Percentiles rank a stretch among this genome's conserved stretches.
Evolutionary conservation across 2,329 filamentous ascomycete genomes (phyloP).

Genomic region (Colletotrichum eleusines): DNA sequence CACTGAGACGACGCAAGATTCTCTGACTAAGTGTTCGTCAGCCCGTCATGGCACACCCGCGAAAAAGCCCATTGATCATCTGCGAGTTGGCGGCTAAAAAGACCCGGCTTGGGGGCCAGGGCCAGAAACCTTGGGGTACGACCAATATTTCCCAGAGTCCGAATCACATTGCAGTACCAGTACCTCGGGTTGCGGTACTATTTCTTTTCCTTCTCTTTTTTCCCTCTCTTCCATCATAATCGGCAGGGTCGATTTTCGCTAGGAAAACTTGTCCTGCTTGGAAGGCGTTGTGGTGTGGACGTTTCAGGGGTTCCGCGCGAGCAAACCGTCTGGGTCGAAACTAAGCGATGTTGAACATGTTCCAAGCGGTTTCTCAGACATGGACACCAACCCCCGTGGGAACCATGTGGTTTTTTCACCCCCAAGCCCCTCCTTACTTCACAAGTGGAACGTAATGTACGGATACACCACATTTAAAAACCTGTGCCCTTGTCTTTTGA

Average conservation of each 20-base stretch:
- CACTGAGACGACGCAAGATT: not conserved
- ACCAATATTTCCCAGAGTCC: not conserved
- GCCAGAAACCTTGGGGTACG: not conserved
- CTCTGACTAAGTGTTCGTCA: not conserved
- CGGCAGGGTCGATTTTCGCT: too few species aligned
- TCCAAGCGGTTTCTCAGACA: not conserved
- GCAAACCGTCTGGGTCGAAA: not conserved
- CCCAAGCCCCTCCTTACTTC: not conserved
- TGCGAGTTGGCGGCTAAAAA: not conserved
- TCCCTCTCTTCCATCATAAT: not conserved
- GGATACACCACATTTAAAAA: too few species aligned
- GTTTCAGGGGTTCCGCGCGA: not conserved
- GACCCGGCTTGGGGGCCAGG: not conserved
- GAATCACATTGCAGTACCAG: not conserved
- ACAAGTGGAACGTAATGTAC: not conserved
- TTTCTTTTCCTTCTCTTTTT: not conserved
- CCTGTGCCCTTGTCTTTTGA: not conserved
- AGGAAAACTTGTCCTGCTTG: too few species aligned
- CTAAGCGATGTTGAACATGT: not conserved
- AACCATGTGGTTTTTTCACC: not conserved
- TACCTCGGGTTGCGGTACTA: not conserved
- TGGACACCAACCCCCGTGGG: not conserved
- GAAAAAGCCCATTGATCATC: not conserved
- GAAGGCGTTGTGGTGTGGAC: not conserved
- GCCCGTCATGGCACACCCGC: not conserved